Evolutionary conservation across 176 grass and related monocot species (phyloP).

Genomic region (Musa beccarii): DNA sequence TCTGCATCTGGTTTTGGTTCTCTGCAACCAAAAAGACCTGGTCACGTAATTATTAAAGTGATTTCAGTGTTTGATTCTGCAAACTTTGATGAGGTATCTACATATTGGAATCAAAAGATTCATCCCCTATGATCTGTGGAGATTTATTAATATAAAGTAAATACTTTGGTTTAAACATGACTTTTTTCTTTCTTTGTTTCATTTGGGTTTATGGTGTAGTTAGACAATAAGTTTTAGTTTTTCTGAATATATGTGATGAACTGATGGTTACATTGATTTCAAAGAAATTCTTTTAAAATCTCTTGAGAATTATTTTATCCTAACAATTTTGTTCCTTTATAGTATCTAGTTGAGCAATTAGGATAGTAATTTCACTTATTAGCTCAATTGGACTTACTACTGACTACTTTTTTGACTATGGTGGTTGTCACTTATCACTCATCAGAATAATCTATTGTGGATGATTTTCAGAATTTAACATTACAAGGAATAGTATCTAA

Average conservation of each 20-base stretch:
- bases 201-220: background rate
- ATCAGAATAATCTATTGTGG: too few relatives aligned
- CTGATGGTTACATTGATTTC: background rate
- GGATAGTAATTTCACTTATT: too few relatives aligned
- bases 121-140: background rate
- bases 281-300: too few relatives aligned
- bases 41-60: constrained; percentile 70
- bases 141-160: background rate
- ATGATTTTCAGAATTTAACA: too few relatives aligned
- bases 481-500: too few relatives aligned
- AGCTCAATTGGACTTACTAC: too few relatives aligned
- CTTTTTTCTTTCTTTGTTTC: background rate
- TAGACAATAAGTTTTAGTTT: background rate
- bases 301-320: too few relatives aligned
- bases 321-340: too few relatives aligned
- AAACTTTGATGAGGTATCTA: constrained; percentile 74
- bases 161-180: background rate
- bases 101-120: constrained; percentile 22
- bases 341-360: too few relatives aligned
- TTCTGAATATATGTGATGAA: background rate
- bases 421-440: too few relatives aligned
- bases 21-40: constrained; percentile 54
- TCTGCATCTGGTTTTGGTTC: constrained; percentile 53
- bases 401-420: too few relatives aligned
- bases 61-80: constrained; percentile 63